Conservation (phyloP, 352 stramenopile genomes). For the Globisporangium middletonii region DNA sequence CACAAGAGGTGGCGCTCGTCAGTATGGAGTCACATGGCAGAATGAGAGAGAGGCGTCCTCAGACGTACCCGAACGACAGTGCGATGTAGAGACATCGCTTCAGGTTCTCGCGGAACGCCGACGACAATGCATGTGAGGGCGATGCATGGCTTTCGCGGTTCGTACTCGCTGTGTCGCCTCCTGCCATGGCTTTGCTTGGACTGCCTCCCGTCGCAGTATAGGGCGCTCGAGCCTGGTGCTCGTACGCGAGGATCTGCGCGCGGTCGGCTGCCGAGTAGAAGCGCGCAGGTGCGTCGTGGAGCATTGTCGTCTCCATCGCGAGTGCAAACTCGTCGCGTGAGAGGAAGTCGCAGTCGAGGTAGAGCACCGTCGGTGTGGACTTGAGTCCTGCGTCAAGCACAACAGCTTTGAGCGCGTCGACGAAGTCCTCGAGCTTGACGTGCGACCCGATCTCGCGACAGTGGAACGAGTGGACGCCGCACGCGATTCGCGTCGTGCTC, state of each 20-base stretch:
- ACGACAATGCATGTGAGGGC: conserved; percentile 1
- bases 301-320: conserved; percentile 33
- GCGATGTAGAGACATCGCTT: conserved; percentile 45
- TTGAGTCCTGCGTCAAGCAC: conserved; percentile 46
- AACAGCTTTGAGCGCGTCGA: conserved; percentile 39
- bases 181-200: neutral
- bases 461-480: conserved; percentile 44
- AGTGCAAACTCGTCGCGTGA: conserved; percentile 23
- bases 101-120: conserved; percentile 50
- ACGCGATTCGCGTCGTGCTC: conserved; percentile 42
- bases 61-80: conserved; percentile 33
- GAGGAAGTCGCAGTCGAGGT: conserved; percentile 50
- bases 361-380: conserved; percentile 44
- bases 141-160: neutral
- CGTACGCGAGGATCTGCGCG: conserved; percentile 34
- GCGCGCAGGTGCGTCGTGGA: conserved; percentile 33
- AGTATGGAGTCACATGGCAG: too few species aligned
- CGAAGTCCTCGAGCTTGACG: conserved; percentile 24
- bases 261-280: conserved; percentile 49
- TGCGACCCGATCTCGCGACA: conserved; percentile 37
- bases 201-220: neutral
- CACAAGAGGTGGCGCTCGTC: too few species aligned
- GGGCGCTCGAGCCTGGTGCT: conserved; percentile 21
- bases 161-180: neutral
- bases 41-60: too few species aligned